A percentile compares a stretch with the other conserved stretches of the same genome.
phyloP scores from a whole-genome alignment of 495 filamentous ascomycete genomes.

The Neurospora africana region DNA sequence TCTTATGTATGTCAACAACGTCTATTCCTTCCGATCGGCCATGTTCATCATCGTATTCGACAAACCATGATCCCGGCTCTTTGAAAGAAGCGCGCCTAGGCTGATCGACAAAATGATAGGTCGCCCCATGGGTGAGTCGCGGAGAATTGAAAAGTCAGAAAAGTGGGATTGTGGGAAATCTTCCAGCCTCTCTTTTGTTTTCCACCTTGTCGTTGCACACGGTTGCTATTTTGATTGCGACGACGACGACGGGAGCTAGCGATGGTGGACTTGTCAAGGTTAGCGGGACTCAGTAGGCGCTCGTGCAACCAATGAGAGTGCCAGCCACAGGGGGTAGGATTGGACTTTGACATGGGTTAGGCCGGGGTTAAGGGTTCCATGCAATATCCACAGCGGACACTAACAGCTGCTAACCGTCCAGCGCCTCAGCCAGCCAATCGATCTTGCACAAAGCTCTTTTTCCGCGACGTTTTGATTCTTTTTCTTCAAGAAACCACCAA shows the following conservation, averaged over 20 bases:
- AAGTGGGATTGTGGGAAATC: neutral
- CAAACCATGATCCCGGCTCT: neutral
- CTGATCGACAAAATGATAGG: neutral
- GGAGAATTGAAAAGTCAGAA: neutral
- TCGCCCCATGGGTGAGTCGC: neutral
- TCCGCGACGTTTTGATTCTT: neutral
- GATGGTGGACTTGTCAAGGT: neutral
- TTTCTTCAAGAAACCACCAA: neutral
- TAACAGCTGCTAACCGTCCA: neutral
- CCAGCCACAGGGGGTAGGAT: neutral
- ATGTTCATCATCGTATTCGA: neutral
- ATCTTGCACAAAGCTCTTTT: neutral
- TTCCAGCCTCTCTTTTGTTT: constrained; percentile 1
- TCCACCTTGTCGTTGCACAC: neutral
- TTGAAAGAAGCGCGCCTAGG: neutral
- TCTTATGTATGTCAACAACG: neutral
- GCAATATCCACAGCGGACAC: neutral
- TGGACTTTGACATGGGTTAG: neutral
- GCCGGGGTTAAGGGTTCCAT: neutral
- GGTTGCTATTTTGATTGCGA: neutral
- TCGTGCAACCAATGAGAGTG: constrained; percentile 6
- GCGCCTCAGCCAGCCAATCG: neutral
- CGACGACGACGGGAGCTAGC: neutral
- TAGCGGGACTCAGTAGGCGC: constrained; percentile 9
- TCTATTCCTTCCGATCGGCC: neutral